Conservation (phyloP, 2,329 filamentous ascomycete species). For the Pseudogymnoascus sp. region DNA sequence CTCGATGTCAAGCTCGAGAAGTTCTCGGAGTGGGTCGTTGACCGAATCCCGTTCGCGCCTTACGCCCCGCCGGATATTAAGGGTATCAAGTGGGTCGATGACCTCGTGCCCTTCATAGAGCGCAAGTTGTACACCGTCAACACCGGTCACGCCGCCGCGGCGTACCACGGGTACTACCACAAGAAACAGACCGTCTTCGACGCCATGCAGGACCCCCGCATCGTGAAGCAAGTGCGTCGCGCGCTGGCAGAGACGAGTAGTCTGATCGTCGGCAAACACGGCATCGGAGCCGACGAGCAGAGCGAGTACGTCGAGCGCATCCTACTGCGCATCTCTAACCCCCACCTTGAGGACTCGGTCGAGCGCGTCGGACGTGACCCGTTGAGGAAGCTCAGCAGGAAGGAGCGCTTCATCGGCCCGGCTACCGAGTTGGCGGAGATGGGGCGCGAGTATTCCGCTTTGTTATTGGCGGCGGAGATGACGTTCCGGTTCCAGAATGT, state of each 20-base stretch:
- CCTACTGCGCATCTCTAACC: constrained; percentile 86
- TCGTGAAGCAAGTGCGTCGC: constrained; percentile 69
- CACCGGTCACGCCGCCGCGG: constrained; percentile 90
- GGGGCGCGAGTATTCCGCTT: constrained; percentile 60
- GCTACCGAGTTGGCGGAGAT: constrained; percentile 81
- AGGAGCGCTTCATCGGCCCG: constrained; percentile 92
- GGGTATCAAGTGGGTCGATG: constrained; percentile 85
- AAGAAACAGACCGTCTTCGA: constrained; percentile 86
- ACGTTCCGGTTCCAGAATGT: constrained; percentile 93
- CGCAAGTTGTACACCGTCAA: constrained; percentile 99
- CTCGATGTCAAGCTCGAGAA: constrained; percentile 94
- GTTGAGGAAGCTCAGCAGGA: constrained; percentile 84
- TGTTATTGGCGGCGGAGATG: constrained; percentile 82
- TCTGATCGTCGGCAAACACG: constrained; percentile 81
- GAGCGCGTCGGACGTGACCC: constrained; percentile 94
- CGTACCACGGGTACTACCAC: constrained; percentile 86
- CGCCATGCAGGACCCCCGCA: constrained; percentile 69
- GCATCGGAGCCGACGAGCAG: constrained; percentile 66
- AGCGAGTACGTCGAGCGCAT: constrained; percentile 85
- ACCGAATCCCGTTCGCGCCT: constrained; percentile 72
- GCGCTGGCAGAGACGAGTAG: constrained; percentile 78
- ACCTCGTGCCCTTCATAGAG: constrained; percentile 93
- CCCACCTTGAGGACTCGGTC: constrained; percentile 81
- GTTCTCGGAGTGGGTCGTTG: constrained; percentile 98
- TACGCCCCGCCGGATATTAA: constrained; percentile 64